Conservation (phyloP, 1,284 basidiomycete species). For the Apiotrichum sp. region DNA sequence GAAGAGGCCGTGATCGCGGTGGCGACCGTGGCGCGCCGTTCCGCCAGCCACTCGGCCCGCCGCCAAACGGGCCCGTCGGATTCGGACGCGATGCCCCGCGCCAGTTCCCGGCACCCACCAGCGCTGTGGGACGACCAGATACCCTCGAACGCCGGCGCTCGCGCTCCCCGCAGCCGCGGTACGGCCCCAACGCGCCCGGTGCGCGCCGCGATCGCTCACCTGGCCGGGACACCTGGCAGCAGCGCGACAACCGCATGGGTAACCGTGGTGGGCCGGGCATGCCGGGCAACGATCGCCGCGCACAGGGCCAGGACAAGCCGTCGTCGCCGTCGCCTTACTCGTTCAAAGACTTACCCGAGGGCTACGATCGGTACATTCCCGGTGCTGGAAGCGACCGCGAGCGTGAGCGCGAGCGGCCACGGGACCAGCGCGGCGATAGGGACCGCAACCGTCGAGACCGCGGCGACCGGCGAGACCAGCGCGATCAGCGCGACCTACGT, state of each 20-base stretch:
- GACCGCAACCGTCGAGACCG: neutral
- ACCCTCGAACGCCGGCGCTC: neutral
- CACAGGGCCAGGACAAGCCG: neutral
- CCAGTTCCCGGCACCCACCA: neutral
- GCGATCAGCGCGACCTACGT: neutral
- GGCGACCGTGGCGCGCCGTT: neutral
- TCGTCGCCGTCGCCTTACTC: neutral
- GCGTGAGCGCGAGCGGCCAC: neutral
- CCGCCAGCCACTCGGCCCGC: slow-evolving; percentile 6
- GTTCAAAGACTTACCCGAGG: neutral
- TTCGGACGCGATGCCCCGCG: neutral
- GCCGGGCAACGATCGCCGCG: too few species aligned
- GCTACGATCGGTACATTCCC: slow-evolving; percentile 1
- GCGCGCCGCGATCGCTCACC: neutral
- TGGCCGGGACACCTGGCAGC: neutral
- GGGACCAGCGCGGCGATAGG: neutral
- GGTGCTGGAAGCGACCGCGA: neutral
- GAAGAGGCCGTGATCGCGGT: neutral
- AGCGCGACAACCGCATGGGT: too few species aligned
- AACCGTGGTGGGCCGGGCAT: too few species aligned
- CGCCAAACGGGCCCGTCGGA: neutral
- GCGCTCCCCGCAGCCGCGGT: neutral
- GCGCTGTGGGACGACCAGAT: too few species aligned
- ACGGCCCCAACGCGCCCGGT: slow-evolving; percentile 2
- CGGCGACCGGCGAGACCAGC: neutral